Evolutionary conservation across 371 early-diverging fungal genomes (phyloP).

Genomic region (Mortierella sp.): DNA sequence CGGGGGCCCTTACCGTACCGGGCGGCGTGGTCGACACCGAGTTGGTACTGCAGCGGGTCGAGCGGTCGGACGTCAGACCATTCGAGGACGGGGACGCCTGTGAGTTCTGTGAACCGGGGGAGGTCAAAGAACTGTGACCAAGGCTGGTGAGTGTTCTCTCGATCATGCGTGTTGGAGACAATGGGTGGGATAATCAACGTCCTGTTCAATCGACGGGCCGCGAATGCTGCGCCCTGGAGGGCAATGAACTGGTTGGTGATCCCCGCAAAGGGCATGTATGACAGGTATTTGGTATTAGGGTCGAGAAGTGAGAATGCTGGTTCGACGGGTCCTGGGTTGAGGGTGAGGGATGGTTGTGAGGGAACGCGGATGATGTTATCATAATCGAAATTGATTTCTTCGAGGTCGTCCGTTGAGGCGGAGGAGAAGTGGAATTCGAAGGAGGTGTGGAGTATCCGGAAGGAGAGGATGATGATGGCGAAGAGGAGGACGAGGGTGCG

Average conservation of each 20-base stretch:
- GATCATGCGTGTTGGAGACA: slow-evolving; percentile 38
- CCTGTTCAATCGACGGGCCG: slow-evolving; percentile 35
- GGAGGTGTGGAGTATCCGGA: neutral
- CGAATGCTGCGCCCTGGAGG: slow-evolving; percentile 28
- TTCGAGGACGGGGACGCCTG: slow-evolving; percentile 37
- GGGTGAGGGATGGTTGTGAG: neutral
- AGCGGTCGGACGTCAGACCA: slow-evolving; percentile 28
- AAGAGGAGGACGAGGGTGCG: neutral
- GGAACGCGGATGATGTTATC: neutral
- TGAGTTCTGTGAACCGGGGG: slow-evolving; percentile 26
- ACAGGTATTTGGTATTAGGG: slow-evolving; percentile 29
- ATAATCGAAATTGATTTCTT: neutral
- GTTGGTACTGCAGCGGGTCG: neutral
- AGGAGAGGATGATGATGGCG: slow-evolving; percentile 1
- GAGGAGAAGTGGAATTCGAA: neutral
- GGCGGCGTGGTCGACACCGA: slow-evolving; percentile 6
- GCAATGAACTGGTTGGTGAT: slow-evolving; percentile 51
- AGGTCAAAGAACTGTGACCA: slow-evolving; percentile 45
- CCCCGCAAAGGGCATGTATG: slow-evolving; percentile 41
- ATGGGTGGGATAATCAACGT: slow-evolving; percentile 49
- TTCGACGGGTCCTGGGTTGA: neutral
- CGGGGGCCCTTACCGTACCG: neutral
- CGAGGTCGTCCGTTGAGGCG: too few relatives aligned
- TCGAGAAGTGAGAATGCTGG: slow-evolving; percentile 16
- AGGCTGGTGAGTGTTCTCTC: slow-evolving; percentile 39